Evolutionary conservation across 495 filamentous ascomycete species (phyloP).

Genomic region (Penicillium macrosclerotiorum): DNA sequence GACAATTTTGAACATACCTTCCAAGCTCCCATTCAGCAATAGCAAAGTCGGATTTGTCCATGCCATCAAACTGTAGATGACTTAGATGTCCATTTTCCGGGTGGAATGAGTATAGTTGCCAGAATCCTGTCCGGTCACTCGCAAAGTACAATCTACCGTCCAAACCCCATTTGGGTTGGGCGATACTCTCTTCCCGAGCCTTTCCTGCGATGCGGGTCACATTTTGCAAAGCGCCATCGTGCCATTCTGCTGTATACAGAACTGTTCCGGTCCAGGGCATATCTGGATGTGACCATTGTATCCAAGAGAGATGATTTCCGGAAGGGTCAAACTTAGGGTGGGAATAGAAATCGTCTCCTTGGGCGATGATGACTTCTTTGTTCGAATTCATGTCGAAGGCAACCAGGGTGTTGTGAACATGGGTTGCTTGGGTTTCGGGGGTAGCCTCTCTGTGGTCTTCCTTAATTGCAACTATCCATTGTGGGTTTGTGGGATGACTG

Average conservation of each 20-base stretch:
- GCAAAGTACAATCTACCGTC: slow-evolving; percentile 45
- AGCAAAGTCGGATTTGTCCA: slow-evolving; percentile 41
- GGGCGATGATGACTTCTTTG: slow-evolving; percentile 15
- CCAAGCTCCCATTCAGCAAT: slow-evolving; percentile 38
- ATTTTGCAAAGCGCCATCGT: slow-evolving; percentile 19
- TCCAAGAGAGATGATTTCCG: slow-evolving; percentile 43
- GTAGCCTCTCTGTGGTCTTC: slow-evolving; percentile 45
- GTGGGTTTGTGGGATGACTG: slow-evolving; percentile 27
- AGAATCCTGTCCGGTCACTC: slow-evolving; percentile 39
- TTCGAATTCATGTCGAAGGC: slow-evolving; percentile 19
- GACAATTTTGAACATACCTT: slow-evolving; percentile 24
- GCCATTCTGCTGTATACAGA: slow-evolving; percentile 39
- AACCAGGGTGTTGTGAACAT: slow-evolving; percentile 26
- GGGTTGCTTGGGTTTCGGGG: slow-evolving; percentile 25
- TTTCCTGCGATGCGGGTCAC: slow-evolving; percentile 29
- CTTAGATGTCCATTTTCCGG: slow-evolving; percentile 2
- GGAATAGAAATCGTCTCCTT: slow-evolving; percentile 49
- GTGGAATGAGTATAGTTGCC: slow-evolving; percentile 38
- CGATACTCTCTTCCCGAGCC: slow-evolving; percentile 30
- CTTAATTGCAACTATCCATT: slow-evolving; percentile 43
- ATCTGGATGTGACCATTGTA: slow-evolving; percentile 50
- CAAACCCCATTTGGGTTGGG: slow-evolving; percentile 43
- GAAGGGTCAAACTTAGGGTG: slow-evolving; percentile 47
- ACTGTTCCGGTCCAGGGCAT: slow-evolving; percentile 49
- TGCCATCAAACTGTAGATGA: slow-evolving; percentile 20